A percentile compares a stretch with the other conserved stretches of the same genome.
phyloP scores from a whole-genome alignment of 257 asterid genomes.

The Solanum boliviense region DNA sequence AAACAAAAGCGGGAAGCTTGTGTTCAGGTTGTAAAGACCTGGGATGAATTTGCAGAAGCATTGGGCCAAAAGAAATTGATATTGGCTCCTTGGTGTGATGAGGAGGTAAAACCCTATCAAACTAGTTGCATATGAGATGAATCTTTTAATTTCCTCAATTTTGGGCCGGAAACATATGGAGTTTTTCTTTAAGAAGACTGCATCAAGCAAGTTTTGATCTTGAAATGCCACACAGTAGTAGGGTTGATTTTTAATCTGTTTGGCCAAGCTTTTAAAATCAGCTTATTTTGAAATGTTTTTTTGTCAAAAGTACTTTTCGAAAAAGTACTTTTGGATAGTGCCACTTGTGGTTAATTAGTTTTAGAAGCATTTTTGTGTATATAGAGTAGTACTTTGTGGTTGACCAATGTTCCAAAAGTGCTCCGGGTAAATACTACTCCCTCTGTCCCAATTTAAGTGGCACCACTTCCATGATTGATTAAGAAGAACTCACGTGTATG shows the following conservation, averaged over 20 bases:
- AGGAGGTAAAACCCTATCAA: conserved; percentile 39
- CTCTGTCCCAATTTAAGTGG: neutral
- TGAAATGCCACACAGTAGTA: neutral
- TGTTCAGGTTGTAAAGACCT: conserved; percentile 51
- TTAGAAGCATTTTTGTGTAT: neutral
- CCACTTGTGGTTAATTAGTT: neutral
- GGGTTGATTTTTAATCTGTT: neutral
- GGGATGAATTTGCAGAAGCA: conserved; percentile 82
- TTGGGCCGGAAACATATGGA: neutral
- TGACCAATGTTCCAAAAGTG: neutral
- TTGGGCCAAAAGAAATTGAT: conserved; percentile 73
- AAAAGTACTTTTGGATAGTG: neutral
- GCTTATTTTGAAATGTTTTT: neutral
- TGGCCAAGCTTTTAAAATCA: neutral
- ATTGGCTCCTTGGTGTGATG: conserved; percentile 94
- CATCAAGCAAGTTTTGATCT: neutral
- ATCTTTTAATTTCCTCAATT: neutral
- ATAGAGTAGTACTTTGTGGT: neutral
- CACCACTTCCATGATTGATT: neutral
- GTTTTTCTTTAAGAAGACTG: neutral
- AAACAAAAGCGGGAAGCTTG: conserved; percentile 67
- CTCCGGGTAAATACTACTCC: neutral
- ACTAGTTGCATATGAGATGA: neutral
- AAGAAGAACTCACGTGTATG: neutral
- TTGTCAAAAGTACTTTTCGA: neutral